Base-by-base conservation (phyloP, 257 asterid species). In the Penstemon davidsonii region DNA sequence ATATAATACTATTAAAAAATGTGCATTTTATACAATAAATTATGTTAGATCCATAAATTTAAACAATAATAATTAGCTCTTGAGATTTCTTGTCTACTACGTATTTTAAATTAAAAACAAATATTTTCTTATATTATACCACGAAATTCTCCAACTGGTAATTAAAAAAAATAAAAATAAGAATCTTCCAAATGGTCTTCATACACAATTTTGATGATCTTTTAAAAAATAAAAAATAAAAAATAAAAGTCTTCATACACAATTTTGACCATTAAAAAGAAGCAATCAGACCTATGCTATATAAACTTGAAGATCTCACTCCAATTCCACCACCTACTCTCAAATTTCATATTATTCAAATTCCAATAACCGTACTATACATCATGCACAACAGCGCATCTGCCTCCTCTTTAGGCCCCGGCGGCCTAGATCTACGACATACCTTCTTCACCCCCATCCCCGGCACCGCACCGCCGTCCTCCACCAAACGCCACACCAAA, bases 341-440 rank as follows among this genome's bases (percentile, higher is more conserved):
- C 33, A 15, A 15, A 15, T 15, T 2, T 25, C 33, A 25, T 1
- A 25, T 25, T 25, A 25, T 25, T 25, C 33, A 25, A 39, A 11
- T 0, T 8, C 38, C 5, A 13, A 8, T 49, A 44, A 36, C 51
- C 49, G 18, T 15, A 15, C 18, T 0, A 2, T 25, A 10, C 37
- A 69, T 38, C 50, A 87, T 91, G 91, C 80, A 88, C 36, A 82
- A 80, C 56, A 79, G 82, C 72, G 10, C 71, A 7, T 88, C 97
- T 49, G 38, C 87, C 8, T 80, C 95, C 7, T 66, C 83, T 73
- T 73, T 91, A 0, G 96, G 93, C 70, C 95, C 97, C 7, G 94
- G 75, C 47, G 97, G 97, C 62, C 80, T 91, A 5, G 95, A 91
- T 68, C 55, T 91, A 36, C 68, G 81, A 70, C 76, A 77, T 52